Evolutionary conservation across 306 rosid species (phyloP).

Genomic region (Ormosia emarginata): DNA sequence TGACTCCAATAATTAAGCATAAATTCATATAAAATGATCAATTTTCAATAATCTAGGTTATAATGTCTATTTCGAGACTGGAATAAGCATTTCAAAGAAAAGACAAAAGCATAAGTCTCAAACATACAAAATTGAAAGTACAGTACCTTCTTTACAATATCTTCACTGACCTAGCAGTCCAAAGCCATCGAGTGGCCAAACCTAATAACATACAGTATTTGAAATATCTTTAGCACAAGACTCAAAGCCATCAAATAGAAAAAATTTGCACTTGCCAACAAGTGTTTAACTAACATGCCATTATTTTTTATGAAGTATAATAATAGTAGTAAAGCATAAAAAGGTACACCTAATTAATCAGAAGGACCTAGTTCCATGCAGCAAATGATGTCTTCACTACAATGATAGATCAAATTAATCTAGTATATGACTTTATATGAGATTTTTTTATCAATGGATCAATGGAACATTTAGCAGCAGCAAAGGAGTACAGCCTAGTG

Average conservation of each 20-base stretch:
- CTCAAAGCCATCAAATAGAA: background rate
- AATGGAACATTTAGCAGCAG: too few species aligned
- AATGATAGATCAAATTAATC: background rate
- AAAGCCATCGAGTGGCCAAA: slow-evolving; percentile 75
- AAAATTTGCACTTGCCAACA: background rate
- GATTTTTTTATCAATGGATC: too few species aligned
- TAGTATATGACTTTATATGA: background rate
- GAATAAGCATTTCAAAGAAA: background rate
- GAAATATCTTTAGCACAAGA: background rate
- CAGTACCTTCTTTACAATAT: slow-evolving; percentile 19
- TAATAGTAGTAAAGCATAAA: background rate
- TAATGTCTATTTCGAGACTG: background rate
- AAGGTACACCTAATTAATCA: background rate
- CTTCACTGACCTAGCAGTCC: slow-evolving; percentile 48
- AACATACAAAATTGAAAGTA: background rate
- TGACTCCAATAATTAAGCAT: background rate
- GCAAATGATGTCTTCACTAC: background rate
- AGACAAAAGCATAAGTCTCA: background rate
- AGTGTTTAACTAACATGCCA: background rate
- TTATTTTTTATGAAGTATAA: background rate
- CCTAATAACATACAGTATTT: slow-evolving; percentile 37
- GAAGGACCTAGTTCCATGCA: background rate
- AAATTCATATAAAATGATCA: background rate
- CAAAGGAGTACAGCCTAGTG: too few species aligned
- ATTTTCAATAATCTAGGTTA: background rate